Base-by-base conservation (phyloP, 2,329 filamentous ascomycete genomes). In the Pezicula radicicola region DNA sequence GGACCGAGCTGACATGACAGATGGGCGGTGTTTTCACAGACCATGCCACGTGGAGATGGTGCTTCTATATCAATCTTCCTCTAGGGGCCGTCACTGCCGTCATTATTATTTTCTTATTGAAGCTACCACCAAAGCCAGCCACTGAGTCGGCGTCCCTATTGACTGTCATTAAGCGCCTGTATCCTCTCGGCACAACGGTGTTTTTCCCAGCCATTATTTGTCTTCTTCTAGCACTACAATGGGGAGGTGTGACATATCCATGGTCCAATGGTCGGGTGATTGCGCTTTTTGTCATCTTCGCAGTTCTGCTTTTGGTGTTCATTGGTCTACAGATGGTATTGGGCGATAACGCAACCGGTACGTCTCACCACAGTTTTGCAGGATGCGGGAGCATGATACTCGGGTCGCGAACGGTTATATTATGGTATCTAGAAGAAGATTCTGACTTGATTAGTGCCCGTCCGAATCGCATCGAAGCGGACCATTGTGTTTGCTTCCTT, bases 21-120 rank as follows among this genome's bases (percentile, higher is more conserved):
- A 8, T 67, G 12, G 64, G 64, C 18, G 64, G 64, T 35, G 54
- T 58, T n/a, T 54, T 68, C 47, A 53, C 69, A 7, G 60, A 68
- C 61, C 33, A 53, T 68, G 5, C 49, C 69, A 19, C 28, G 6
- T 48, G 45, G 45, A 19, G 33, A 42, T 65, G 62, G 62, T 64
- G 62, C 43, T 61, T 62, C 48, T 62, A 59, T 45, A 60, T 59
- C 56, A 73, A 73, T 43, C 60, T 74, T 18, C 71, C 66, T n/a
- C 73, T 37, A 4, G 51, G 51, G 4, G 48, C 18, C 3, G 30
- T 54, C 3, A 37, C 64, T 13, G 61, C 71, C 25, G 63, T 72
- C 28, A 47, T 68, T 16, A 51, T 74, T 44, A 63, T 60, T 27
- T 33, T 46, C 15, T 45, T 43, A 21, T 40, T 51, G 28, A 43